Evolutionary conservation across 192 early-diverging fungal genomes (phyloP), one percentile per base, ranked within the genome.

Genomic region (Linnemannia exigua): DNA sequence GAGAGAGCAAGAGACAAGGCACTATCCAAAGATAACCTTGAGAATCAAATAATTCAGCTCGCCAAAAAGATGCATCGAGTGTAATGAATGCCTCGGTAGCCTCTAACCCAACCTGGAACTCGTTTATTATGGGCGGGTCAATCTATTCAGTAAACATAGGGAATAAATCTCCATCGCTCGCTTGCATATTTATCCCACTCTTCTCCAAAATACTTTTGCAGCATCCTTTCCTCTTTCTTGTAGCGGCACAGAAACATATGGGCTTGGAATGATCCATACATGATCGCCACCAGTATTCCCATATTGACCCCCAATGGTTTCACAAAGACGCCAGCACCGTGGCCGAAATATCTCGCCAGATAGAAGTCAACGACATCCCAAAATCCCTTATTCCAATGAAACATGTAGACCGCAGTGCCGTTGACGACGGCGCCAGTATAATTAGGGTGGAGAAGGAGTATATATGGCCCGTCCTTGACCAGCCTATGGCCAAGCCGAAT

Each of bases 351-450:
- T 35, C 66, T 67, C 31, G 2, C 66, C 66, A 67, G 17, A 67
- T 67, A 67, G 2, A 1, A 67, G 66, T 48, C 33, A 19, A 16
- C 16, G 5, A 63, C 71, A 19, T 75, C 68, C 61, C 31, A 75
- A 25, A 81, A 50, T 14, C 79, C 79, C 17, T 81, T 28, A 8
- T 58, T 20, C 67, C 36, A 75, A 46, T 75, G 38, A 11, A 81
- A 14, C 9, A 58, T 70, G 33, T 58, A 25, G 7, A 46, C 38
- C 22, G 20, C 36, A 6, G 31, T 1, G 25, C 6, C 11, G 31
- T 61, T 75, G 67, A 82, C 14, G 17, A 72, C 0, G 1, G 36
- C 68, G 5, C 80, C 80, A 1, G 80, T 82, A 33, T 82, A 82
- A 46, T 54, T 51, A 5, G 80, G 80, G 46, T 82, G 80, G 25